Conservation (phyloP, 768 basidiomycete species). For the Lactarius sp. region DNA sequence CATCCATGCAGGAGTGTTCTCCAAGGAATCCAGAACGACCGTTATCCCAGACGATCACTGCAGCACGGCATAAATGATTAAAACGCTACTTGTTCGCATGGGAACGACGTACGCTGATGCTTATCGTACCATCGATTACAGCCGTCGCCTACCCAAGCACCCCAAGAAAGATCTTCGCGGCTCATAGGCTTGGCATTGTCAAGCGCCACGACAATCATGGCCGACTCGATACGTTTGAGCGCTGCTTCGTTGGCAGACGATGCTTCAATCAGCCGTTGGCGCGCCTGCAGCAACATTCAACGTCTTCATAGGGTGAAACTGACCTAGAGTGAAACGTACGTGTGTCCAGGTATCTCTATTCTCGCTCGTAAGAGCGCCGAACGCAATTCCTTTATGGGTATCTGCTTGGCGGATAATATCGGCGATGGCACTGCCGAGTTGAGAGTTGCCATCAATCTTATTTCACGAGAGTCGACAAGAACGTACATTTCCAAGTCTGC, state of each 20-base stretch:
- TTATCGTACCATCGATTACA: conserved; percentile 95
- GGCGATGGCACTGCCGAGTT: conserved; percentile 43
- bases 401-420: conserved; percentile 64
- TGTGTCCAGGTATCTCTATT: conserved; percentile 90
- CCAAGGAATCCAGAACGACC: conserved; percentile 92
- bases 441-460: conserved; percentile 34
- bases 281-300: conserved; percentile 37
- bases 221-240: conserved; percentile 79
- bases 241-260: conserved; percentile 60
- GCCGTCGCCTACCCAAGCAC: conserved; percentile 85
- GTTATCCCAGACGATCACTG: conserved; percentile 92
- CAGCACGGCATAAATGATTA: conserved; percentile 5
- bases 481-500: conserved; percentile 74
- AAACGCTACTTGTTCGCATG: neutral
- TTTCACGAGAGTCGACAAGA: neutral
- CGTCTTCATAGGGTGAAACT: conserved; percentile 16
- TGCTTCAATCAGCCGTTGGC: conserved; percentile 56
- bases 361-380: conserved; percentile 85
- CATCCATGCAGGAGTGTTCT: conserved; percentile 87
- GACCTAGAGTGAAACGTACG: conserved; percentile 36
- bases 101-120: conserved; percentile 67
- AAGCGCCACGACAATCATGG: conserved; percentile 81
- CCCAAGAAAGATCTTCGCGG: conserved; percentile 76
- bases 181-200: conserved; percentile 81
- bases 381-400: conserved; percentile 35